Base-by-base conservation (phyloP, 495 filamentous ascomycete species). In the Neurospora pannonica region DNA sequence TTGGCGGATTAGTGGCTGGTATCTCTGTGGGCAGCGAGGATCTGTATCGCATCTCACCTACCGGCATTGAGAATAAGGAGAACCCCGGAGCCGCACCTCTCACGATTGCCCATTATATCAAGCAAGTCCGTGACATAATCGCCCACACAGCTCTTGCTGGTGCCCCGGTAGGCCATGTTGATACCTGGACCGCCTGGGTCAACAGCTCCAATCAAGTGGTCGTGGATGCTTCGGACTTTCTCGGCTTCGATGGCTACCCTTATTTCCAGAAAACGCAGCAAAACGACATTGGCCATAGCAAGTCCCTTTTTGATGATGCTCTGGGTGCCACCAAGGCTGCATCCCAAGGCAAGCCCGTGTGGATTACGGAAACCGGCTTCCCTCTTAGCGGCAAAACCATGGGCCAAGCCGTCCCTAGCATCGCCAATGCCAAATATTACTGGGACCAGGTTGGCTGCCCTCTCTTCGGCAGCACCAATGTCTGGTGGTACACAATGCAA, bases 11-110 rank as follows among this genome's bases (percentile, higher is more conserved):
- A 60, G 88, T 97, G 40, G 91, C 87, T 72, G 94, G 93, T 83
- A 95, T 97, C 85, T 95, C 94, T 5, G 93, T 97, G 72, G 95
- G 94, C 73, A 93, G 89, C 81, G 95, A 97, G 87, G 92, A 97
- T 82, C 86, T 97, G 5, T 97, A 98, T 89, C 91, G 94, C 74
- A 88, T 87, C 85, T 91, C 91, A 3, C 86, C 88, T 34, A 88
- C 86, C 37, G 86, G 84, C 70, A 81, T 85, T 67, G 78, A 71
- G 31, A 82, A 83, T 60, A 72, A 79, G 9, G 84, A 85, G 48
- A 81, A 85, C 42, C 75, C 82, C 38, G 91, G 90, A 73, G 83
- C 88, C 36, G 82, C 85, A 38, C 90, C 93, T 11, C 84, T 86
- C 43, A 84, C 81, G 17, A 81, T 95, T 69, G 88, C 86, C 77